These are phyloP conservation scores for Pharnaceum exiguum DNA, from an alignment of 148 eudicot genomes.

Conservation along the genomic window DNA sequence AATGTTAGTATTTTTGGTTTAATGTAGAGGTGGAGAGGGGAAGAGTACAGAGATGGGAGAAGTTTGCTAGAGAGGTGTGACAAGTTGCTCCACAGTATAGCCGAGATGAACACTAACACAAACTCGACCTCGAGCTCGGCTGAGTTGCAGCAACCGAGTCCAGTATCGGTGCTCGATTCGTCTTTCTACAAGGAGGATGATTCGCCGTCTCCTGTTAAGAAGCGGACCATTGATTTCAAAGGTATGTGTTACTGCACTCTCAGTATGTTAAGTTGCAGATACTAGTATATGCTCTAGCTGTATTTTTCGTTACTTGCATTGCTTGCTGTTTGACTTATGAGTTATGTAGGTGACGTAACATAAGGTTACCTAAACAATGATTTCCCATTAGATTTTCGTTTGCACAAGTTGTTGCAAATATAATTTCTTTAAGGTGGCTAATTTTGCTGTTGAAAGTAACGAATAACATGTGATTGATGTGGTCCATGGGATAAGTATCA, in stretches of 20 bases:
- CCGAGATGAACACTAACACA: conserved; percentile 48
- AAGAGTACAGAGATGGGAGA: conserved; percentile 60
- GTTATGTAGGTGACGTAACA: too few relatives aligned
- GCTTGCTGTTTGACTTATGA: too few relatives aligned
- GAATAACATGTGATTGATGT: too few relatives aligned
- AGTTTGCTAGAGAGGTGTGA: conserved; percentile 77
- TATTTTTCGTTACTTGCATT: background rate
- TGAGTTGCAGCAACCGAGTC: conserved; percentile 86
- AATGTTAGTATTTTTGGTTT: background rate
- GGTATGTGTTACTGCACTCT: conserved; percentile 33
- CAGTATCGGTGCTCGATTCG: conserved; percentile 92
- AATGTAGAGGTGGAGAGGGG: conserved; percentile 57
- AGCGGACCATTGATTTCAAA: conserved; percentile 76
- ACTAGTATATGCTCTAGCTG: background rate
- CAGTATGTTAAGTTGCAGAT: background rate
- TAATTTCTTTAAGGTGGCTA: too few relatives aligned
- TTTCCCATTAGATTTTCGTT: too few relatives aligned
- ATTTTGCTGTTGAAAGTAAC: too few relatives aligned
- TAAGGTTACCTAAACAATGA: too few relatives aligned
- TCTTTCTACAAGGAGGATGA: conserved; percentile 80
- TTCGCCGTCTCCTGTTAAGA: conserved; percentile 90
- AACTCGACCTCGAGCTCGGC: conserved; percentile 27
- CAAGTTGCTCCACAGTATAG: conserved; percentile 69
- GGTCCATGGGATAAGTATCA: too few relatives aligned
- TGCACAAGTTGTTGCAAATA: too few relatives aligned